Percentiles rank a stretch among this genome's conserved stretches.
phyloP scores from a whole-genome alignment of 1,284 basidiomycete genomes.

The Cryptococcus sp. region DNA sequence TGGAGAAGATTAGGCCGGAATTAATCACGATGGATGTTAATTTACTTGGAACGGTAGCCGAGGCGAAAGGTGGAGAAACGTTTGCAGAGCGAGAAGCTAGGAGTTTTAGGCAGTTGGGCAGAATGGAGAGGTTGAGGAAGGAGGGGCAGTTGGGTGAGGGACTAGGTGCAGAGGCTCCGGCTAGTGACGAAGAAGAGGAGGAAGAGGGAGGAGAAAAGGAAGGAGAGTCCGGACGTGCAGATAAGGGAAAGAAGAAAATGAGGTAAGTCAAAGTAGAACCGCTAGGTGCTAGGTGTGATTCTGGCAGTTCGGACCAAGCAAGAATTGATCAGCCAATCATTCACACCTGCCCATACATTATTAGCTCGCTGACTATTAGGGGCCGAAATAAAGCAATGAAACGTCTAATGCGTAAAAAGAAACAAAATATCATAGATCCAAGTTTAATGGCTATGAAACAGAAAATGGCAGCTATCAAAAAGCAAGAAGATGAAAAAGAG shows the following conservation, averaged over 20 bases:
- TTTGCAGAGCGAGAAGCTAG: conserved; percentile 53
- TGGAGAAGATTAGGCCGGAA: conserved; percentile 96
- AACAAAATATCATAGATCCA: conserved; percentile 85
- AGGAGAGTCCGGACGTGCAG: conserved; percentile 10
- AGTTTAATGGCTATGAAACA: conserved; percentile 53
- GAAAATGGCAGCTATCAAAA: conserved; percentile 30
- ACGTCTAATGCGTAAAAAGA: conserved; percentile 67
- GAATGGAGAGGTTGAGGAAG: conserved; percentile 66
- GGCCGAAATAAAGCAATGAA: conserved; percentile 78
- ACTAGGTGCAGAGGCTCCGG: conserved; percentile 50
- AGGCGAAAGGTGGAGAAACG: conserved; percentile 54
- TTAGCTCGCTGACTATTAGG: conserved; percentile 36
- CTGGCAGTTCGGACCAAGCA: no score
- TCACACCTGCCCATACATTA: no score
- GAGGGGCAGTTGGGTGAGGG: conserved; percentile 66
- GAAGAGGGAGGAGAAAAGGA: conserved; percentile 43
- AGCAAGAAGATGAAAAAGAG: conserved; percentile 22
- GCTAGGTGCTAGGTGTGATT: no score
- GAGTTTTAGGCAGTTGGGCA: conserved; percentile 66
- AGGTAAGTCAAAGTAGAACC: conserved; percentile 2
- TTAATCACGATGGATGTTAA: conserved; percentile 88
- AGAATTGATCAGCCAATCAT: no score
- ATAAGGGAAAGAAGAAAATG: conserved; percentile 16
- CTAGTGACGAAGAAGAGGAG: conserved; percentile 28
- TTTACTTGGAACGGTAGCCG: conserved; percentile 68